Evolutionary conservation across 2,329 filamentous ascomycete genomes (phyloP), one percentile per base, ranked within the genome.

Genomic region (Aureobasidium lini): DNA sequence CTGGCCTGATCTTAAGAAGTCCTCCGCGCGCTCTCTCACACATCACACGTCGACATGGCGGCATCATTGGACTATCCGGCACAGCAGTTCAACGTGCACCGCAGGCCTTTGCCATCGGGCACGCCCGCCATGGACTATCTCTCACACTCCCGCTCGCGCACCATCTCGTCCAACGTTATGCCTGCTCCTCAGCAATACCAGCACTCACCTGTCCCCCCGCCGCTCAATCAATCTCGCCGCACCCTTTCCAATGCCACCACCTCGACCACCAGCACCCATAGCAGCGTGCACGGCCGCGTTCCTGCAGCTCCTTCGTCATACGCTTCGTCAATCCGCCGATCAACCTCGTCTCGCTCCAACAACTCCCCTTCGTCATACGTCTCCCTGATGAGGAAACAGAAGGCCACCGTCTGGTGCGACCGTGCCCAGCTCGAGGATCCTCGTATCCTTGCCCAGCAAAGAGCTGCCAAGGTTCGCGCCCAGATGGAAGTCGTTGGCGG

Each of bases 321-420:
- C 46, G 64, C 61, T 79, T 64, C 79, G 70, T 50, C 77, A 70
- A 63, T 72, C 50, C 86, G 88, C 62, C 84, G 91, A 65, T 95
- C 90, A 31, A 89, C 86, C 32, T 95, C 90, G 3, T 88, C 88
- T 54, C 85, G 90, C 67, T 78, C 77, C 59, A 78, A 76, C 52
- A 71, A 78, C 15, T 82, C 83, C 62, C 76, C 87, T 1, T 81
- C 81, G n/a, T 86, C 90, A 64, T 99, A 99, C 73, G 94, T 99
- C 54, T 92, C 94, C 37, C 81, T 96, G n/a, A 87, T 99, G 76
- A 85, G 94, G 63, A 93, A 92, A 72, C 94, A 99, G 75, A 97
- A 97, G 73, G 94, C 91, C 34, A 99, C 94, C 0, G 94, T 99
- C 4, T 99, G 94, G 94, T 96, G 92, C 77, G 94, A 97, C 71